Percentiles rank a stretch among this genome's conserved stretches.
phyloP scores from a whole-genome alignment of 1,284 basidiomycete genomes.

The Moesziomyces parantarcticus region DNA sequence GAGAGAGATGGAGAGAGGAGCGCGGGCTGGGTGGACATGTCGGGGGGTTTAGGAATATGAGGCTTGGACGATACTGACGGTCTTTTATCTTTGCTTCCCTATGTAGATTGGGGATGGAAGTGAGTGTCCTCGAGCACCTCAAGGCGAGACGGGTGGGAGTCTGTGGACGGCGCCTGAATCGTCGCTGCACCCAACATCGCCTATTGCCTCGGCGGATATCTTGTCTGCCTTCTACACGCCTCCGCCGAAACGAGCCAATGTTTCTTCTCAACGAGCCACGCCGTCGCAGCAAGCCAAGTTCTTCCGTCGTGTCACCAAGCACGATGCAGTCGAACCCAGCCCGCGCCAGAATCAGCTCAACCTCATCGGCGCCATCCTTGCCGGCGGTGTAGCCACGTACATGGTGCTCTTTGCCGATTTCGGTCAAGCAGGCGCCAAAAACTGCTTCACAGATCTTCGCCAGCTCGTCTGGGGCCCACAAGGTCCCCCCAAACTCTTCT shows the following conservation, averaged over 20 bases:
- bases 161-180: conserved; percentile 41
- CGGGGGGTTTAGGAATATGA: not conserved
- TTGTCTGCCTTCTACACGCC: conserved; percentile 28
- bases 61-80: not conserved
- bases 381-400: conserved; percentile 7
- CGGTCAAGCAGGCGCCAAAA: conserved; percentile 5
- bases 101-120: not conserved
- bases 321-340: conserved; percentile 18
- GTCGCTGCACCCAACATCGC: conserved; percentile 24
- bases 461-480: conserved; percentile 22
- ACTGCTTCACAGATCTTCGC: conserved; percentile 30
- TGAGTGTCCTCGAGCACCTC: not conserved
- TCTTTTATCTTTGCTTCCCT: not conserved
- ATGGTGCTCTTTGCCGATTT: conserved; percentile 48
- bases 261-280: not conserved
- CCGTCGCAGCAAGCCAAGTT: conserved; percentile 24
- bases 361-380: conserved; percentile 25
- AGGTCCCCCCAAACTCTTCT: conserved; percentile 29
- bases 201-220: conserved; percentile 17
- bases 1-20: not conserved
- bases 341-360: conserved; percentile 24
- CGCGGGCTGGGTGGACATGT: no score
- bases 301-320: conserved; percentile 37
- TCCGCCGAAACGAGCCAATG: conserved; percentile 10
- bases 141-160: not conserved